Evolutionary conservation across 768 basidiomycete genomes (phyloP).

Genomic region (Fistulinella prunicolor): DNA sequence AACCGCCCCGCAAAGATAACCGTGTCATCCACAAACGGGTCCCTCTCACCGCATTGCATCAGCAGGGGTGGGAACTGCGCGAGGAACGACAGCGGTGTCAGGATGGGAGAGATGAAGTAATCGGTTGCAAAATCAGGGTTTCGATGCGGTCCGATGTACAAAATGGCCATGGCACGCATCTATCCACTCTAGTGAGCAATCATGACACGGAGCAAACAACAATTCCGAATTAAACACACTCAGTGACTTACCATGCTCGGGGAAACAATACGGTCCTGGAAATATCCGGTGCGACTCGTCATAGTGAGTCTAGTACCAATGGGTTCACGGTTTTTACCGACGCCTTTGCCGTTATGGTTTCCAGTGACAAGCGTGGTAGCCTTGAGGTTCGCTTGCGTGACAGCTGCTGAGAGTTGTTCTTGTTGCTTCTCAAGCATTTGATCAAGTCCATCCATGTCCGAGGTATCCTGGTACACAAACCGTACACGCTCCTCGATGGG

Average conservation of each 20-base stretch:
- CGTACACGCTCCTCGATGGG: constrained; percentile 73
- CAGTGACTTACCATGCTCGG: constrained; percentile 83
- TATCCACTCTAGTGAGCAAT: constrained; percentile 34
- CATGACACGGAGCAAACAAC: not conserved
- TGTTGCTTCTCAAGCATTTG: constrained; percentile 46
- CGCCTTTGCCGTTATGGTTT: constrained; percentile 27
- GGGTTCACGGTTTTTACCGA: constrained; percentile 46
- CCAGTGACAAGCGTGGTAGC: constrained; percentile 37
- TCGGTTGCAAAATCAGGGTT: constrained; percentile 94
- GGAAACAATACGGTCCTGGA: constrained; percentile 90
- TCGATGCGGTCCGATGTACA: constrained; percentile 91
- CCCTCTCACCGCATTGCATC: constrained; percentile 94
- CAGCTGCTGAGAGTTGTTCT: constrained; percentile 48
- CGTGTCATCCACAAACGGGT: constrained; percentile 95
- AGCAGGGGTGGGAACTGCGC: constrained; percentile 93
- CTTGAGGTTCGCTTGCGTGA: constrained; percentile 48
- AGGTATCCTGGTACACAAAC: constrained; percentile 42
- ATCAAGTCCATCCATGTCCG: constrained; percentile 14
- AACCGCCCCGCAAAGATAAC: constrained; percentile 94
- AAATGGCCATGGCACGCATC: constrained; percentile 99
- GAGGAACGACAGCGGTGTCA: constrained; percentile 78
- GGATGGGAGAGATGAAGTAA: constrained; percentile 94
- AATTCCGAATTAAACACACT: constrained; percentile 4
- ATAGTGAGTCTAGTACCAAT: constrained; percentile 90
- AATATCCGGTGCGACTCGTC: constrained; percentile 92